Evolutionary conservation across 1,139 yeast genomes (phyloP), one percentile per base, ranked within the genome.

Genomic region (Zygotorulaspora mrakii): DNA sequence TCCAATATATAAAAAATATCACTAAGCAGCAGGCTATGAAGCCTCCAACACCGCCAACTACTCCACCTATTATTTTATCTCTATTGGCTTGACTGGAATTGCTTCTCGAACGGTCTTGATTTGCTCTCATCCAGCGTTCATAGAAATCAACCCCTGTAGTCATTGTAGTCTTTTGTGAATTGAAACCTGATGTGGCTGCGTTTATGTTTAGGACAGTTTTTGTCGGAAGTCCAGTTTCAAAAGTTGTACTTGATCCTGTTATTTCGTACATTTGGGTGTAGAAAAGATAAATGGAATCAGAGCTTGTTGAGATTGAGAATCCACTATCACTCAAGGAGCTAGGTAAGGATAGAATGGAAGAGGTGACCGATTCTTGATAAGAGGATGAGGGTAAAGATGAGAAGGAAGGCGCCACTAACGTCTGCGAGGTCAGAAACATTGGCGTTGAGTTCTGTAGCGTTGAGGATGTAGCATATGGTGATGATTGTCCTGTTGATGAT

Each of bases 361-460:
- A 26, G 10, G 55, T 71, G 45, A 57, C 67, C 45, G 53, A 31
- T 8, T 46, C 71, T 47, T 64, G 79, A 42, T 82, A 75, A 45
- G 68, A 70, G 12, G 85, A 85, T 53, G 68, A 70, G 12, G 85
- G 85, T 53, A 68, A 85, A 41, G 40, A 44, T 17, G 34, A 43
- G 22, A 29, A 12, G 8, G 26, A 31, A 4, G 31, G 13, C 10
- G 23, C 17, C 7, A 28, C 17, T n/a, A 17, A 9, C 28, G 17
- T 17, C 5, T 21, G 17, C n/a, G 18, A 22, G 8, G 33, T 27
- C 3, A 26, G 5, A 20, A 10, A 6, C 22, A 9, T 20, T 20
- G 22, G 22, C n/a, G n/a, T n/a, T n/a, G n/a, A n/a, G n/a, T n/a
- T n/a, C n/a, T n/a, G n/a, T n/a, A n/a, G n/a, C n/a, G n/a, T n/a